Conservation (phyloP, 257 asterid genomes). For the Petunia axillaris region DNA sequence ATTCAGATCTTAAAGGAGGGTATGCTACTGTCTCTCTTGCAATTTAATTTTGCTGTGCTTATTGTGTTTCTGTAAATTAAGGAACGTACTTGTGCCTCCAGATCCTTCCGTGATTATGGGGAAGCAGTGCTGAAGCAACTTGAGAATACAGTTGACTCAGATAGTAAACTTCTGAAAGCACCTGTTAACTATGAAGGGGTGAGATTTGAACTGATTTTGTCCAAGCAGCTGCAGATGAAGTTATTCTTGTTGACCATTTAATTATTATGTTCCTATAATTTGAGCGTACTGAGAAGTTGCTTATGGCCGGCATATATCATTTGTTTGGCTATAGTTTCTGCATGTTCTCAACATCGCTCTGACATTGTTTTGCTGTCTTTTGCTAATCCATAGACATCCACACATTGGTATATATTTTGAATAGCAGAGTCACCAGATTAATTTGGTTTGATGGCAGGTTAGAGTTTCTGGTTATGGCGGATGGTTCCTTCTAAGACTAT, state of each 20-base stretch:
- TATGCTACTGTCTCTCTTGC: constrained; percentile 39
- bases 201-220: constrained; percentile 34
- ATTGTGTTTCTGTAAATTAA: constrained; percentile 15
- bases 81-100: constrained; percentile 36
- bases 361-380: background rate
- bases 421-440: constrained; percentile 8
- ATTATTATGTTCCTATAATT: background rate
- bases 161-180: constrained; percentile 78
- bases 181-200: constrained; percentile 98
- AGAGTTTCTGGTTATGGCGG: constrained; percentile 98
- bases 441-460: constrained; percentile 50
- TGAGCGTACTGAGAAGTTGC: background rate
- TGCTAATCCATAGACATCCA: background rate
- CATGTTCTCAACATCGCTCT: constrained; percentile 7
- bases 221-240: constrained; percentile 4
- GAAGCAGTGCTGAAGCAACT: constrained; percentile 82
- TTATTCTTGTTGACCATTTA: constrained; percentile 10
- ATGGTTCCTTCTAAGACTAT: constrained; percentile 96
- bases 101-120: constrained; percentile 94
- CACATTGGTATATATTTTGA: background rate
- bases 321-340: background rate
- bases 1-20: constrained; percentile 91
- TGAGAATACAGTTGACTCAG: constrained; percentile 52
- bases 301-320: constrained; percentile 21
- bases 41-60: constrained; percentile 18